phyloP scores from a whole-genome alignment of 208 protist species.

The Trypanosomatidae sp. region DNA sequence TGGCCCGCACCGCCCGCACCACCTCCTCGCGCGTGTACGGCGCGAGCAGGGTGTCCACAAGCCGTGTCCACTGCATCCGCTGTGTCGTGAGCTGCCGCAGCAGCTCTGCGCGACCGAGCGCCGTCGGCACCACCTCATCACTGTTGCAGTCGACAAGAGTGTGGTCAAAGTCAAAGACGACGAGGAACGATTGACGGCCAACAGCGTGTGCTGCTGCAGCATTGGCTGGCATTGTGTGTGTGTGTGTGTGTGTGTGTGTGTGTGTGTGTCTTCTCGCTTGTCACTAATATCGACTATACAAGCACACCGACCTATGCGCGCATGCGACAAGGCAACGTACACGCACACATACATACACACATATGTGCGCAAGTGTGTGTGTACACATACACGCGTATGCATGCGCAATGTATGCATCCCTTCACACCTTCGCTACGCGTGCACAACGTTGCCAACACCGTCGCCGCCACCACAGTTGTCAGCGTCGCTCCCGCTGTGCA shows the following conservation, averaged over 20 bases:
- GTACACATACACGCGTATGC: background rate
- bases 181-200: constrained; percentile 70
- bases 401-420: too few species aligned
- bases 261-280: background rate
- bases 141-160: constrained; percentile 81
- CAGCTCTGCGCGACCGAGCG: constrained; percentile 26
- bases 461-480: background rate
- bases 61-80: constrained; percentile 62
- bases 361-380: background rate
- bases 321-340: background rate
- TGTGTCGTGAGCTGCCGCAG: constrained; percentile 13
- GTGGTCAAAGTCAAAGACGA: constrained; percentile 88
- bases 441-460: background rate
- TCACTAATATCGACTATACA: background rate
- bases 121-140: constrained; percentile 53
- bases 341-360: background rate
- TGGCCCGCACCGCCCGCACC: constrained; percentile 17
- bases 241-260: constrained; percentile 1
- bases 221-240: background rate
- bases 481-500: background rate
- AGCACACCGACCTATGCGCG: background rate
- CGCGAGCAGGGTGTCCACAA: constrained; percentile 58
- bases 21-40: constrained; percentile 42
- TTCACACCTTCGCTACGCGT: background rate
- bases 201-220: constrained; percentile 7